These are phyloP conservation scores for Ophiostoma montium DNA, from an alignment of 2,329 filamentous ascomycete genomes.

Conservation along the genomic window DNA sequence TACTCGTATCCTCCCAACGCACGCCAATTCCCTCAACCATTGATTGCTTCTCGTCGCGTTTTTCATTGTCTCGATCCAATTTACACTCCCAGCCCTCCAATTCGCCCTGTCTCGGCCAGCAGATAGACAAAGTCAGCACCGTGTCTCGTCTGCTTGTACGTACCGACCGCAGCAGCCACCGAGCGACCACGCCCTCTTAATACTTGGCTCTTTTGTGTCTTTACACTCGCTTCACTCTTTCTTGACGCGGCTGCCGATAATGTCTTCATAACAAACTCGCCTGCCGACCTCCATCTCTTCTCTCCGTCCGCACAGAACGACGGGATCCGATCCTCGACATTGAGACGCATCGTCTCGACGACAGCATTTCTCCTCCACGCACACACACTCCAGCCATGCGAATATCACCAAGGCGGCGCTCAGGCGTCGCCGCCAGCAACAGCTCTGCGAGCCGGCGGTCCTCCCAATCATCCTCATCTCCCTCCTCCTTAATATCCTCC, in stretches of 20 bases:
- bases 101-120: not conserved
- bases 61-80: not conserved
- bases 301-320: not conserved
- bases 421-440: slow-evolving; percentile 15
- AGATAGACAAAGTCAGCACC: not conserved
- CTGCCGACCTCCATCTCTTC: not conserved
- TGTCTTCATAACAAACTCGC: slow-evolving; percentile 1
- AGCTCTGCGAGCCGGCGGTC: slow-evolving; percentile 21
- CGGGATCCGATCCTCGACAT: not conserved
- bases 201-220: not conserved
- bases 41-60: not conserved
- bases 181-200: not conserved
- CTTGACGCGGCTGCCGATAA: not conserved
- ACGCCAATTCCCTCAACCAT: not conserved
- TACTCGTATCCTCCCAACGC: not conserved
- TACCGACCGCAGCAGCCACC: not conserved
- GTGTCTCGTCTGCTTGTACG: not conserved
- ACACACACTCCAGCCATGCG: slow-evolving; percentile 29
- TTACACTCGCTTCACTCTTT: not conserved
- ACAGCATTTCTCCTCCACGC: not conserved
- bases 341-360: not conserved
- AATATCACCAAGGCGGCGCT: slow-evolving; percentile 29
- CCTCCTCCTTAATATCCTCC: not conserved
- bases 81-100: not conserved
- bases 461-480: not conserved